Evolutionary conservation across 176 grass and related monocot genomes (phyloP), one percentile per base, ranked within the genome.

Genomic region (maize (Zea mays)): DNA sequence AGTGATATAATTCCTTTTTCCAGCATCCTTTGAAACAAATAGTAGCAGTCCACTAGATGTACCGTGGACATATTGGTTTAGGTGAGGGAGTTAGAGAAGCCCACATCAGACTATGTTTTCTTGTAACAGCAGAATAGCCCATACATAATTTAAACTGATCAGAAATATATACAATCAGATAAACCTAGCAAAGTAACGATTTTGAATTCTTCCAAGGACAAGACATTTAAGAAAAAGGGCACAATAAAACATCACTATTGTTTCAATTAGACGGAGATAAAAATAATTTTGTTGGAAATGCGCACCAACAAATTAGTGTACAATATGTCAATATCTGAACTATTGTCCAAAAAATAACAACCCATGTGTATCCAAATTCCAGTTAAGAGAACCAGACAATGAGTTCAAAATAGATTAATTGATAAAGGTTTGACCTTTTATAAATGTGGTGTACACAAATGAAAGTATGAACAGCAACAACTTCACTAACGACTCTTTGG

Each of bases 1-100:
- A 85, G 70, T 16, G 65, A 81, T 46, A 75, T 72, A 15, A 55
- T 51, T 39, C 4, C 17, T 42, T 69, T 78, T 8, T 63, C 19
- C 50, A 77, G 36, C 19, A 63, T 54, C 69, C 65, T 41, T 41
- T 52, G 5, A 76, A 60, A 43, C 15, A 35, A 42, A 59, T 8
- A 14, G 34, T 50, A 33, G 47, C 34, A 16, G 70, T 21, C 9
- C 52, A 69, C 49, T 58, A 42, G 14, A 10, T 73, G 36, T 71
- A 71, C 6, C 41, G 41, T 19, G 67, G 3, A 21, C 60, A 59
- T 38, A 38, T 49, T 39, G 67, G 62, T n/a, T 11, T 35, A 55
- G 3, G 3, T 45, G 14, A 43, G 9, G 35, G 65, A 17, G 3
- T 61, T 9, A 59, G 38, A 45, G n/a, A 65, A 74, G 65, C 38